Evolutionary conservation across 2,329 filamentous ascomycete species (phyloP).

Genomic region (Cladophialophora yegresii): DNA sequence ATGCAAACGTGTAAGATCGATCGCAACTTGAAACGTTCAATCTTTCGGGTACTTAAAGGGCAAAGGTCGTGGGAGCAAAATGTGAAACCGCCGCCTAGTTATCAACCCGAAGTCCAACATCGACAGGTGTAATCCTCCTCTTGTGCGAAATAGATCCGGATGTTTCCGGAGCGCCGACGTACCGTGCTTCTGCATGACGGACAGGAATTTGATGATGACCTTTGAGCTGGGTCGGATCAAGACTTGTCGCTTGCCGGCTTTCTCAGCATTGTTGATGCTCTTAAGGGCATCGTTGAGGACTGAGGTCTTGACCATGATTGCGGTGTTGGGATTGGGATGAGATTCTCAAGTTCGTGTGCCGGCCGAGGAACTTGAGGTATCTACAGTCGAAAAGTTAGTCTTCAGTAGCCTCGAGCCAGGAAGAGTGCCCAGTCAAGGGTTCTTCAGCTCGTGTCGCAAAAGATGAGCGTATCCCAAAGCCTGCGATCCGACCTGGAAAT

Average conservation of each 20-base stretch:
- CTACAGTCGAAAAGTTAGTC: constrained; percentile 58
- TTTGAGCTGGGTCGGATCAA: constrained; percentile 97
- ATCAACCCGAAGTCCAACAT: constrained; percentile 78
- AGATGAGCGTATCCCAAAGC: constrained; percentile 34
- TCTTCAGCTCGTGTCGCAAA: constrained; percentile 64
- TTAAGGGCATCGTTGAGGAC: constrained; percentile 99
- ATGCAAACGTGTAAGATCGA: constrained; percentile 91
- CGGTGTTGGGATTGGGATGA: constrained; percentile 45
- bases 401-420: constrained; percentile 65
- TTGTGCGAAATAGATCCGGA: constrained; percentile 18
- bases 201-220: constrained; percentile 99
- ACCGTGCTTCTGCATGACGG: constrained; percentile 99
- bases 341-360: constrained; percentile 55
- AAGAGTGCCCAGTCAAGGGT: constrained; percentile 70
- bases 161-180: constrained; percentile 55
- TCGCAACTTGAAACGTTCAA: constrained; percentile 63
- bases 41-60: constrained; percentile 99
- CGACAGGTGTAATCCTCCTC: constrained; percentile 29
- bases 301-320: constrained; percentile 97
- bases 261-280: constrained; percentile 99
- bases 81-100: constrained; percentile 97
- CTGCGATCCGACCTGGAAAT: constrained; percentile 23
- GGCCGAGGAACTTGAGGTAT: constrained; percentile 59
- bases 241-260: constrained; percentile 99
- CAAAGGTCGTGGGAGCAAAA: constrained; percentile 74